These are phyloP conservation scores for Lanmaoa rubissima DNA, from an alignment of 768 basidiomycete genomes.

Conservation along the genomic window DNA sequence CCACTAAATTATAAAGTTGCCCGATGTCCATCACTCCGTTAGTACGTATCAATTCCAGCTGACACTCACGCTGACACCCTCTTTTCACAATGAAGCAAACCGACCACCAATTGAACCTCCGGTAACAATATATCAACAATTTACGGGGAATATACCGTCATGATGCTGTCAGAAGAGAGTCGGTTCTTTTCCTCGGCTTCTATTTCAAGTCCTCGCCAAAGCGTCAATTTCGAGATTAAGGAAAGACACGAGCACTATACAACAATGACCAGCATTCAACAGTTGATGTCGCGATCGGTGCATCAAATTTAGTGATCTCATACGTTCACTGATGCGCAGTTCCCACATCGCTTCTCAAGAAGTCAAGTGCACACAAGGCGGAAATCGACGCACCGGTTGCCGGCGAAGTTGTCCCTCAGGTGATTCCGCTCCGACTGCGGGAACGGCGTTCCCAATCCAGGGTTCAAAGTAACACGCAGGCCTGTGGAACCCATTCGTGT, in stretches of 20 bases:
- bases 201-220: background rate
- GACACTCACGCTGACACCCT: background rate
- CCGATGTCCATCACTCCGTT: background rate
- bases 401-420: background rate
- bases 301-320: background rate
- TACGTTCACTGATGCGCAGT: background rate
- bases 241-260: too few species aligned
- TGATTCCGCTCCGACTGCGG: background rate
- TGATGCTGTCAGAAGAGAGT: background rate
- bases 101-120: background rate
- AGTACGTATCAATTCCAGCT: background rate
- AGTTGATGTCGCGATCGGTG: background rate
- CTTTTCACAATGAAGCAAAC: background rate
- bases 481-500: background rate
- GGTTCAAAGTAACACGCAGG: background rate
- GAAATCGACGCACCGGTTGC: background rate
- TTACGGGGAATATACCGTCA: background rate
- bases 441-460: background rate
- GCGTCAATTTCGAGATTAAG: background rate
- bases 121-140: background rate
- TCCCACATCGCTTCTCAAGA: background rate
- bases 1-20: background rate
- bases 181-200: background rate
- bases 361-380: background rate
- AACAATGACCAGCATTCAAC: too few species aligned